phyloP scores from a whole-genome alignment of 129 eudicot genomes.

The sunflower (Helianthus annuus) region HanXRQr2.0-SUNRISE NC_035441.2:163911875-163912374 shows the following conservation, averaged over 20 bases:
- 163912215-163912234: too few relatives aligned
- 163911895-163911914: neutral
- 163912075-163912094: neutral
- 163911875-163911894: neutral
- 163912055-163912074: neutral
- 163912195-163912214: too few relatives aligned
- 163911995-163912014: neutral
- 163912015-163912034: neutral
- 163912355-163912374: too few relatives aligned
- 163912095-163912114: neutral
- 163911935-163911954: neutral
- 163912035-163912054: neutral
- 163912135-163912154: neutral
- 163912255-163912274: too few relatives aligned
- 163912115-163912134: too few relatives aligned
- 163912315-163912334: too few relatives aligned
- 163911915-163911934: slow-evolving; percentile 4
- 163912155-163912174: too few relatives aligned
- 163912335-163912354: too few relatives aligned
- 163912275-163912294: too few relatives aligned
- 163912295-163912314: too few relatives aligned
- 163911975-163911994: slow-evolving; percentile 1
- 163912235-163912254: too few relatives aligned
- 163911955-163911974: neutral
- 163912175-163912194: neutral